Percentiles rank a stretch among this genome's conserved stretches.
These are phyloP conservation scores for Jaltomata sinuosa DNA, from an alignment of 257 asterid species.

Conservation along the genomic window DNA sequence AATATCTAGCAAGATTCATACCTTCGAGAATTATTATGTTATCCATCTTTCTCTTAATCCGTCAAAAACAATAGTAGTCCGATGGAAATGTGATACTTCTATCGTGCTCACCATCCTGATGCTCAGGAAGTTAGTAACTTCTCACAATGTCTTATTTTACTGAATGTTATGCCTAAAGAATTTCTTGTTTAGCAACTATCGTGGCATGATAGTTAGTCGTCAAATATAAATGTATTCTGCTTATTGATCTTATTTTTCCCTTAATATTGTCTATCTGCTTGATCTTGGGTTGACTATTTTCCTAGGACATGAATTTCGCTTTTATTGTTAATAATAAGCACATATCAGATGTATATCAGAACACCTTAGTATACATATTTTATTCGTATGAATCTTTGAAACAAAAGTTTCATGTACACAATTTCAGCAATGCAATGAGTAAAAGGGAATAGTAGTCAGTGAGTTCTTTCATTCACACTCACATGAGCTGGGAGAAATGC, in stretches of 20 bases:
- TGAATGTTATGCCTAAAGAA: not conserved
- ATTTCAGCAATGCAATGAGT: not conserved
- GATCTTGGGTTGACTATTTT: no score
- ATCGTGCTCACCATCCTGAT: not conserved
- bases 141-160: not conserved
- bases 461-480: not conserved
- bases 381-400: not conserved
- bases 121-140: not conserved
- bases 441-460: not conserved
- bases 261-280: no score
- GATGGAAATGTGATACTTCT: not conserved
- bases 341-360: not conserved
- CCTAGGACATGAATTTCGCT: no score
- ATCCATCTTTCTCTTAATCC: not conserved
- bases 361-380: not conserved
- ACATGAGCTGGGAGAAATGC: not conserved
- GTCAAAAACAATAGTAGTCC: not conserved
- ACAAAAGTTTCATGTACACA: not conserved
- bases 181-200: not conserved
- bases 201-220: not conserved
- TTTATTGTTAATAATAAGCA: not conserved
- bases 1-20: not conserved
- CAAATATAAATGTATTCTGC: not conserved
- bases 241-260: not conserved
- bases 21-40: not conserved